Evolutionary conservation across 1,284 basidiomycete species (phyloP), one percentile per base, ranked within the genome.

Genomic region (Taiwanofungus camphoratus): DNA sequence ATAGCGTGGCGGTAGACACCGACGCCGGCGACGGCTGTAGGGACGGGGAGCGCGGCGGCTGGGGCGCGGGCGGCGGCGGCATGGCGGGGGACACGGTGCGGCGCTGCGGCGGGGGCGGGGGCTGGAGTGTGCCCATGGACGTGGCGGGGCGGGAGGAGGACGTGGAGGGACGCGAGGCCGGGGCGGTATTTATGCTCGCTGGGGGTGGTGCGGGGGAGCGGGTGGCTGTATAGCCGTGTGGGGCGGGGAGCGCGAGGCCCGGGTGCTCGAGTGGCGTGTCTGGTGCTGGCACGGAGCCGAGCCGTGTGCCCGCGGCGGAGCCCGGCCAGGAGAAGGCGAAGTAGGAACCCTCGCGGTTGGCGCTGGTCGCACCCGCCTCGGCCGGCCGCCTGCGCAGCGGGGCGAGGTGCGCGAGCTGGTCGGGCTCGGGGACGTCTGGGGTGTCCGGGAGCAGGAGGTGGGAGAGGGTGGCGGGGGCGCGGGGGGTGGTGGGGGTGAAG

Each of bases 401-500:
- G 4, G 58, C 48, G 7, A 52, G 50, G 46, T 59, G 51, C 18
- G 58, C 50, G 26, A 65, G 60, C 42, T 60, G 56, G 24, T 65
- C 62, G 32, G 39, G 39, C 30, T 52, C 50, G n/a, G n/a, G n/a
- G n/a, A n/a, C n/a, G 49, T 78, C 60, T 54, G 65, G 52, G 73
- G 68, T 45, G 67, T 39, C 35, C 46, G 61, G 63, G 52, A 72
- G 68, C 5, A 80, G 64, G 36, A 79, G 66, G 58, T 77, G 75
- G 4, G 76, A 71, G 46, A 79, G 63, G 27, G 70, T 68, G 67
- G 70, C 36, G 63, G 65, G 51, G 19, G 46, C 53, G 33, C 61
- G 56, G 22, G 61, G 58, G 8, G 61, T 61, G 60, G 66, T 54
- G 52, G 61, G 48, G 60, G 70, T 48, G 67, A 64, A 62, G 56